Evolutionary conservation across 169 alveolate species (phyloP).

Genomic region (Plasmodium billcollinsi): DNA sequence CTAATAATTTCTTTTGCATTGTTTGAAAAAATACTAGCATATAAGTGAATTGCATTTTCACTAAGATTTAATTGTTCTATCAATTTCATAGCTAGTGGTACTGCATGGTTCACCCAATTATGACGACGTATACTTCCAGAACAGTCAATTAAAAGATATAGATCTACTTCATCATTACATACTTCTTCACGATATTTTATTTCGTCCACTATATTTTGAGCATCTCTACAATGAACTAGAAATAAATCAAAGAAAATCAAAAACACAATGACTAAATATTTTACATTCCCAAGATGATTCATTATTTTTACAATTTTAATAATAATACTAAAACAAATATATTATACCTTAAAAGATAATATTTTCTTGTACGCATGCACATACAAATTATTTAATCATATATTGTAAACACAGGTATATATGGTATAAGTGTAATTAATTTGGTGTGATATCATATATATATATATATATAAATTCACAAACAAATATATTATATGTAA

Average conservation of each 20-base stretch:
- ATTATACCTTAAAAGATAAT: too few species aligned
- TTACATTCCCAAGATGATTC: constrained; percentile 29
- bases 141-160: constrained; percentile 41
- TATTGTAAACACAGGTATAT: too few species aligned
- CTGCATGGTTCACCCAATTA: constrained; percentile 23
- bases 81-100: constrained; percentile 15
- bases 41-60: constrained; percentile 14
- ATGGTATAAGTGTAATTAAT: too few species aligned
- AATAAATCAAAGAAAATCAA: constrained; percentile 11
- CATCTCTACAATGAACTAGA: background rate
- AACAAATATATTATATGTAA: too few species aligned
- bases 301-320: constrained; percentile 3
- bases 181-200: constrained; percentile 51
- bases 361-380: too few species aligned
- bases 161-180: constrained; percentile 57
- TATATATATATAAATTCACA: too few species aligned
- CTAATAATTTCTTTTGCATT: constrained; percentile 7
- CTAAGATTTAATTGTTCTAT: constrained; percentile 18
- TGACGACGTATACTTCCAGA: constrained; percentile 59
- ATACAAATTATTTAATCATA: background rate
- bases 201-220: constrained; percentile 5
- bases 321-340: background rate
- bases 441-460: too few species aligned
- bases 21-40: constrained; percentile 6
- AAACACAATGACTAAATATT: constrained; percentile 43